These are phyloP conservation scores for Thuja plicata DNA, from an alignment of 83 land plant genomes.

Conservation along the genomic window DNA sequence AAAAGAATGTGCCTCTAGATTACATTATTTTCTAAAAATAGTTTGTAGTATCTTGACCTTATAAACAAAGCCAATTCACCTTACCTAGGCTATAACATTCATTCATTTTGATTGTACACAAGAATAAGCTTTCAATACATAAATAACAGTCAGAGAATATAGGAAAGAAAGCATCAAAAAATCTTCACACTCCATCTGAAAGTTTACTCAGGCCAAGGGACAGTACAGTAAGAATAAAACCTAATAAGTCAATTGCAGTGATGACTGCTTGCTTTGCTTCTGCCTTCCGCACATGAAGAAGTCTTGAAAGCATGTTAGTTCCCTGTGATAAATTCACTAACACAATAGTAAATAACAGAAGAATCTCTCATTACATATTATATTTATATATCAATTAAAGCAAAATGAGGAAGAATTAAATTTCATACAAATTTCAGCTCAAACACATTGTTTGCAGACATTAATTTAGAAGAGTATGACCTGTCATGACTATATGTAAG, in stretches of 20 bases:
- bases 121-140: neutral
- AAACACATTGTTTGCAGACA: neutral
- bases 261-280: constrained; percentile 97
- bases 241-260: constrained; percentile 93
- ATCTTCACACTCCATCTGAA: neutral
- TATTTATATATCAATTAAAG: neutral
- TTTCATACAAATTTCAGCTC: neutral
- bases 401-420: neutral
- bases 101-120: neutral
- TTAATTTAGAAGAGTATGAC: neutral
- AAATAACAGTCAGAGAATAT: neutral
- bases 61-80: neutral
- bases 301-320: constrained; percentile 91
- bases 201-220: neutral
- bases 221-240: constrained; percentile 24
- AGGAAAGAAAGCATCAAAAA: neutral
- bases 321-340: constrained; percentile 52
- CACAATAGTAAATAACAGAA: neutral
- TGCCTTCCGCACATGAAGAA: constrained; percentile 88
- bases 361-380: neutral
- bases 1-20: neutral
- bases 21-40: neutral
- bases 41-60: neutral
- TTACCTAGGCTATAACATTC: neutral
- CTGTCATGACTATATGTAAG: neutral